phyloP scores from a whole-genome alignment of 2,329 filamentous ascomycete species.

The Penicillium fuscoglaucum region DNA sequence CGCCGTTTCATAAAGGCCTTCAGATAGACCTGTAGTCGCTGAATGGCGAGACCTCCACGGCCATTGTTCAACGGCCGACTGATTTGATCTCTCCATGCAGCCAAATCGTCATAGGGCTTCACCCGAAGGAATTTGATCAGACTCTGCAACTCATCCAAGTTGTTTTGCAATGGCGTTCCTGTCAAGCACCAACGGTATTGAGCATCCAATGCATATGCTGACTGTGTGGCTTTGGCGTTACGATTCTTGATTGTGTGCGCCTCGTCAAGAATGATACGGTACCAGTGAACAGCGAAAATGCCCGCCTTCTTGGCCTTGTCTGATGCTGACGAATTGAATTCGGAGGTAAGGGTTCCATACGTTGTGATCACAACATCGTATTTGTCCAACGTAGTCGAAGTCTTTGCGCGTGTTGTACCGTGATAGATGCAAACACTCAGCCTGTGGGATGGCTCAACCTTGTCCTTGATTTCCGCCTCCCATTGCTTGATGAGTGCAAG shows the following conservation, averaged over 20 bases:
- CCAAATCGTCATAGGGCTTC: slow-evolving; percentile 82
- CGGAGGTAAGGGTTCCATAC: slow-evolving; percentile 91
- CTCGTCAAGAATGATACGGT: slow-evolving; percentile 91
- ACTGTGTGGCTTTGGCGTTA: slow-evolving; percentile 91
- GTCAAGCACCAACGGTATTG: slow-evolving; percentile 96
- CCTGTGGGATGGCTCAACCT: slow-evolving; percentile 67
- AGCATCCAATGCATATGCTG: slow-evolving; percentile 78
- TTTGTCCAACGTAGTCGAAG: slow-evolving; percentile 69
- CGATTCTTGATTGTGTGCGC: slow-evolving; percentile 98
- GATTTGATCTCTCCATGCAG: slow-evolving; percentile 88
- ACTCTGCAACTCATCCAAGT: slow-evolving; percentile 92
- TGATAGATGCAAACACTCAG: slow-evolving; percentile 89
- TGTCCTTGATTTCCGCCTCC: slow-evolving; percentile 88
- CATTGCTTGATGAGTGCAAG: slow-evolving; percentile 94
- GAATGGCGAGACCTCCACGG: slow-evolving; percentile 83
- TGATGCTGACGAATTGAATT: slow-evolving; percentile 65
- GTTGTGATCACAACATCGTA: slow-evolving; percentile 98
- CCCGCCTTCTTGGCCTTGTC: slow-evolving; percentile 69
- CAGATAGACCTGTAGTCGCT: slow-evolving; percentile 78
- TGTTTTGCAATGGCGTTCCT: slow-evolving; percentile 97
- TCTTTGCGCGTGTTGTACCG: slow-evolving; percentile 80
- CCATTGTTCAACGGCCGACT: slow-evolving; percentile 86
- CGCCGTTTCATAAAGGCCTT: slow-evolving; percentile 98
- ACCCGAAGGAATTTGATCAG: slow-evolving; percentile 91
- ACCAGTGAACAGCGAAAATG: slow-evolving; percentile 92